These are phyloP conservation scores for Actinomortierella wolfii DNA, from an alignment of 371 early-diverging fungal genomes.

Conservation along the genomic window DNA sequence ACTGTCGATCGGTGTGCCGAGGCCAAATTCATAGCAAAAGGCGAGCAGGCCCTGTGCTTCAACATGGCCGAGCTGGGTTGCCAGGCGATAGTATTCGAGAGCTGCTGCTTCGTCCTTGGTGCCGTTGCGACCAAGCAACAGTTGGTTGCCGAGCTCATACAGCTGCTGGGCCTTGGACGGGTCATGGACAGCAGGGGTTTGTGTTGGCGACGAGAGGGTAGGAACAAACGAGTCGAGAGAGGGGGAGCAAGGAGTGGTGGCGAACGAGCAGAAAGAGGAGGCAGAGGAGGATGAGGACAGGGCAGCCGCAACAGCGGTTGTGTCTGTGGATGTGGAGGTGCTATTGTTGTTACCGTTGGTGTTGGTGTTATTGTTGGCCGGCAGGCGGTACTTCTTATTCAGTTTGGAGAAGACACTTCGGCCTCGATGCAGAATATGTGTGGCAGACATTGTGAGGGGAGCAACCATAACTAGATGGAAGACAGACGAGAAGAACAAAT, in stretches of 20 bases:
- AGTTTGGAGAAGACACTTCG: slow-evolving; percentile 42
- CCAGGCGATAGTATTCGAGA: slow-evolving; percentile 50
- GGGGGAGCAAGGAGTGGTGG: slow-evolving; percentile 18
- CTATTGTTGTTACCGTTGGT: slow-evolving; percentile 6
- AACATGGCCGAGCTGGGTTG: slow-evolving; percentile 48
- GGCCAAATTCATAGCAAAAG: slow-evolving; percentile 80
- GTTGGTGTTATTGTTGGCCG: slow-evolving; percentile 15
- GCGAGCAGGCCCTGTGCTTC: slow-evolving; percentile 62
- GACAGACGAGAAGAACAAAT: slow-evolving; percentile 6
- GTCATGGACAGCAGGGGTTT: slow-evolving; percentile 14
- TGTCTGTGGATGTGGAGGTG: neutral
- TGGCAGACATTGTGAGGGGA: slow-evolving; percentile 33
- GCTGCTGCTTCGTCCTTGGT: slow-evolving; percentile 51
- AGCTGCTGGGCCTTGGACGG: slow-evolving; percentile 28
- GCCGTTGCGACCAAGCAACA: slow-evolving; percentile 63
- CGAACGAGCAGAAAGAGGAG: slow-evolving; percentile 30
- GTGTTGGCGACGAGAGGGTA: slow-evolving; percentile 7
- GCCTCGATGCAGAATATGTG: slow-evolving; percentile 35
- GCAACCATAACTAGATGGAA: slow-evolving; percentile 3
- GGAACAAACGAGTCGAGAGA: slow-evolving; percentile 13
- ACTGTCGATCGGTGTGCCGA: slow-evolving; percentile 61
- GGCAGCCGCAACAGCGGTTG: slow-evolving; percentile 9
- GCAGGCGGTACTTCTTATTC: slow-evolving; percentile 40
- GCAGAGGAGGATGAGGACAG: slow-evolving; percentile 16
- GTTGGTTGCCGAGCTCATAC: slow-evolving; percentile 52